phyloP scores from a whole-genome alignment of 306 rosid genomes.

The Quercus suber region DNA sequence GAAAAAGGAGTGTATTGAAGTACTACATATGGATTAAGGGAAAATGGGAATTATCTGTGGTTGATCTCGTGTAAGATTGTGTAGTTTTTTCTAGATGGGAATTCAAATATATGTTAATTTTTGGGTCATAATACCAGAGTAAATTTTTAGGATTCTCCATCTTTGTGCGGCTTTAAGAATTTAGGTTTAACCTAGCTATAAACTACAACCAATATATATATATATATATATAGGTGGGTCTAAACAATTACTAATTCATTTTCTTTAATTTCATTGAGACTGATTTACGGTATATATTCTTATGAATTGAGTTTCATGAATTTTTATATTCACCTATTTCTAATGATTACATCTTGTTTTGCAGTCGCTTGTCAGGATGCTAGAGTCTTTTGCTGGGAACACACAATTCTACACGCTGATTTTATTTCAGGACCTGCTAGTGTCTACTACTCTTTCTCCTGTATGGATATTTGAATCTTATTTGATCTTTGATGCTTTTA shows the following conservation, averaged over 20 bases:
- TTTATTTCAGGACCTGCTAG: slow-evolving; percentile 91
- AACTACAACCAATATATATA: not conserved
- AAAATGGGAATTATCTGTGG: not conserved
- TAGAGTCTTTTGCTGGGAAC: slow-evolving; percentile 80
- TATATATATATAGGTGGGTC: not conserved
- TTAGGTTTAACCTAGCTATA: not conserved
- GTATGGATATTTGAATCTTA: slow-evolving; percentile 55
- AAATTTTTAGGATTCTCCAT: not conserved
- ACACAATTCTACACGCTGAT: slow-evolving; percentile 74
- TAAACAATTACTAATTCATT: not conserved
- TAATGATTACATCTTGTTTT: slow-evolving; percentile 29
- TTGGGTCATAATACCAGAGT: not conserved
- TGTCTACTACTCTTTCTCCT: slow-evolving; percentile 90
- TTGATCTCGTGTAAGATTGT: not conserved
- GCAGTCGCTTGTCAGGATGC: slow-evolving; percentile 85
- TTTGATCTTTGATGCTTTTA: slow-evolving; percentile 1
- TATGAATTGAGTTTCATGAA: not conserved
- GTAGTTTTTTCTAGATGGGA: not conserved
- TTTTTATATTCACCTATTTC: not conserved
- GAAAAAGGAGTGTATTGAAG: not conserved
- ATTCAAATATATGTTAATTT: not conserved
- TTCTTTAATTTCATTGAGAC: not conserved
- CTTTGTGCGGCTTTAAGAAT: not conserved
- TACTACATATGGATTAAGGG: not conserved
- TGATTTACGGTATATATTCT: not conserved